Base-by-base conservation (phyloP, 192 early-diverging fungal species). In the Kappamyces sp. region DNA sequence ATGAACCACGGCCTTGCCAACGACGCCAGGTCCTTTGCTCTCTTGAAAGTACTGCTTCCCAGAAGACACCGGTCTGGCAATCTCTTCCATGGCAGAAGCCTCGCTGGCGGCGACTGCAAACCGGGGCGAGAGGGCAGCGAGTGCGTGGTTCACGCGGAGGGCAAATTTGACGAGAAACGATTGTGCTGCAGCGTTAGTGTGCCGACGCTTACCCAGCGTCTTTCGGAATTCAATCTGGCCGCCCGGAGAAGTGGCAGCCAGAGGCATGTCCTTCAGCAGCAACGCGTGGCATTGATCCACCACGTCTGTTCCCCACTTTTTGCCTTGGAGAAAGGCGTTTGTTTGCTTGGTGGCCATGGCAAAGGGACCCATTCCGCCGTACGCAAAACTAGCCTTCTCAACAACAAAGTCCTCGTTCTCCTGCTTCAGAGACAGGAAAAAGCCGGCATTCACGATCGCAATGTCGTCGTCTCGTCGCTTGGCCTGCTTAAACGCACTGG, bases 381-480 rank as follows among this genome's bases (percentile, higher is more conserved):
- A 91, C 13, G 81, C 85, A 61, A 89, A 85, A 23, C 70, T 63
- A 12, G 76, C 84, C 9, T 89, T 79, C 33, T 62, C 40, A 36
- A 87, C 75, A 7, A 64, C 55, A 39, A 39, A 71, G 1, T 61
- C 63, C 49, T 70, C 68, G 4, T 71, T 68, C 7, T 58, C 39
- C 35, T 7, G 42, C 40, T 81, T 75, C 2, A 91, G 65, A 9
- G 60, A 55, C 7, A 90, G 75, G 12, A 78, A 68, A 15, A 91
- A 69, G 1, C 80, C 85, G 48, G 87, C 81, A 31, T 88, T 92
- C 51, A 88, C 90, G 64, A 92, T 92, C 9, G 91, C 87, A 60
- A 92, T 91, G 66, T 90, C 88, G 65, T 90, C 90, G 68, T 90
- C 86, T 69, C 84, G 84, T 67, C 91, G 76, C 69, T 90, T 89